Evolutionary conservation across 768 basidiomycete genomes (phyloP), one percentile per base, ranked within the genome.

Genomic region (Amanita rimosa): DNA sequence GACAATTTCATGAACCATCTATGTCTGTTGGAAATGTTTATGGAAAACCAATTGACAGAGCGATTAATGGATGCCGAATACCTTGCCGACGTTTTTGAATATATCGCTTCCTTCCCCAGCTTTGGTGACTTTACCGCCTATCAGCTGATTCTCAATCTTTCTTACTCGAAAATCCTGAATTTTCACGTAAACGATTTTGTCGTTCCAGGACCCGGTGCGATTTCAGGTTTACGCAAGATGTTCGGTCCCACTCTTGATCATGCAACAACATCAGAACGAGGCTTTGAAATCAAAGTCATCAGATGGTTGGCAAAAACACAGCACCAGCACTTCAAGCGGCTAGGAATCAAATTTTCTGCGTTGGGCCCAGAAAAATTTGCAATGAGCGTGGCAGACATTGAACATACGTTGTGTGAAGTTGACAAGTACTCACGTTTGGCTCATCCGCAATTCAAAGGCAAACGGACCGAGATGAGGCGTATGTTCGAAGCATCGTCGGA

Each of bases 331-430:
- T 87, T 85, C 57, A 58, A 69, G 39, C 75, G 81, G 13, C 66
- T 84, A 29, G 76, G 77, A 3, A 57, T 83, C 36, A 49, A 64
- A 0, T 78, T 81, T 53, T 64, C 70, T 0, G 74, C 73, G 14
- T 64, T 83, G 9, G 77, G 80, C 14, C 68, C 72, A 0, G 51
- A 70, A 3, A 55, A 58, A 13, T 65, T 75, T 10, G 74, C 75
- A 6, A 76, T 83, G 70, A 70, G 73, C 54, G 64, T 86, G 43
- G 76, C 79, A 33, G 87, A 90, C 59, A 67, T 89, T 46, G 87
- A 90, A 65, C 87, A 90, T 59, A 70, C 79, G 1, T 64, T 89
- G 13, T 90, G 87, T 64, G 87, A 90, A 59, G 70, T 83, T 39
- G 83, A 87, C 64, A 85, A 88, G 58, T 89, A 88, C 57, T 69